These are phyloP conservation scores for Knufia petricola DNA, from an alignment of 2,329 filamentous ascomycete genomes.

Conservation along the genomic window DNA sequence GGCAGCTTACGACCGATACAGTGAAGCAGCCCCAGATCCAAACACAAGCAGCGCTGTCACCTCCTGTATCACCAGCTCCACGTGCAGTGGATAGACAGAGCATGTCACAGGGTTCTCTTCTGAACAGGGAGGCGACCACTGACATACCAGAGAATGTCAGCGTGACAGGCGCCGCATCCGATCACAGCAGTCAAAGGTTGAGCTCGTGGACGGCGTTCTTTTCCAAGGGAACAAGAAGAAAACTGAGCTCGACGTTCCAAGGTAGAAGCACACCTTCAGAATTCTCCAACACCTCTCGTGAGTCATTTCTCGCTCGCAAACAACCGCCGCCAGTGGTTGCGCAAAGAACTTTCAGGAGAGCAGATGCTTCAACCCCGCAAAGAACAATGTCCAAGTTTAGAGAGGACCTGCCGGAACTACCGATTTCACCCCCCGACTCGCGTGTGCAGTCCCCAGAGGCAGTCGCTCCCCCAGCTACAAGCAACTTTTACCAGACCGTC, in stretches of 20 bases:
- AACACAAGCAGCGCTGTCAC: conserved; percentile 32
- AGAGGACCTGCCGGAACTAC: conserved; percentile 81
- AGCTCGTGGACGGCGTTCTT: conserved; percentile 65
- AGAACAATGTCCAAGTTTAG: conserved; percentile 84
- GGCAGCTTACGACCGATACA: conserved; percentile 11
- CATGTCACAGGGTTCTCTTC: conserved; percentile 42
- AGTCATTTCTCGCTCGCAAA: conserved; percentile 60
- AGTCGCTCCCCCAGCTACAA: conserved; percentile 17
- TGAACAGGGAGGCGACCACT: conserved; percentile 42
- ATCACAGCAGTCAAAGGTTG: conserved; percentile 38
- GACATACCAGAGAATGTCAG: conserved; percentile 45
- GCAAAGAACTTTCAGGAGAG: conserved; percentile 36
- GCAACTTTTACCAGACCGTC: conserved; percentile 29
- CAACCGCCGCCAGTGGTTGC: conserved; percentile 32
- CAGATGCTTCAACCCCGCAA: conserved; percentile 49
- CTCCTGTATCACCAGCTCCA: conserved; percentile 37
- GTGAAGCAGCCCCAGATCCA: conserved; percentile 6
- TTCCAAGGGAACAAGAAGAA: conserved; percentile 50
- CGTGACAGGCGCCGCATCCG: conserved; percentile 45
- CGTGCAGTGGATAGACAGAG: conserved; percentile 41
- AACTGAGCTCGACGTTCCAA: conserved; percentile 43
- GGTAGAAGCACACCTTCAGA: conserved; percentile 54
- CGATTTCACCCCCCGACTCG: conserved; percentile 76
- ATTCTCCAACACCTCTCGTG: conserved; percentile 85
- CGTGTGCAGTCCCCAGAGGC: conserved; percentile 65